These are phyloP conservation scores for Carnegiea gigantea DNA, from an alignment of 179 eudicot genomes.

Conservation along the genomic window DNA sequence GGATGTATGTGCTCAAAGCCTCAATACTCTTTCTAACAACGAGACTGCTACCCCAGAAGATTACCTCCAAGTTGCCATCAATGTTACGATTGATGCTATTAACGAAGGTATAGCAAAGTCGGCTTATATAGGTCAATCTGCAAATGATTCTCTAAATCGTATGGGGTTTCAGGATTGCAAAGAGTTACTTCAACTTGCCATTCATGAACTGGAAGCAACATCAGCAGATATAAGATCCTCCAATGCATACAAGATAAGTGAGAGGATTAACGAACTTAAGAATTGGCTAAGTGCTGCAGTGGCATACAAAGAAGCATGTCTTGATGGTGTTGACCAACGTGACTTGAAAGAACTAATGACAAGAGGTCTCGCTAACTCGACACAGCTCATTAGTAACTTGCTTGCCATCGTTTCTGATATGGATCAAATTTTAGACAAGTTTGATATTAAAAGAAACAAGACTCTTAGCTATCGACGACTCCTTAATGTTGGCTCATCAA, in stretches of 20 bases:
- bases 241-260: constrained; percentile 12
- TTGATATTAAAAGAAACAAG: constrained; percentile 19
- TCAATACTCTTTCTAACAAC: constrained; percentile 36
- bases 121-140: constrained; percentile 14
- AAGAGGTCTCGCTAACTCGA: constrained; percentile 32
- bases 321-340: constrained; percentile 41
- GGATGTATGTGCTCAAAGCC: constrained; percentile 43
- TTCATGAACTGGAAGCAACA: constrained; percentile 45
- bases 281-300: constrained; percentile 67
- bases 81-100: constrained; percentile 36
- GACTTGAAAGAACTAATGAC: constrained; percentile 37
- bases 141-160: constrained; percentile 23
- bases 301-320: constrained; percentile 53
- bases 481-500: constrained; percentile 8
- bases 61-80: constrained; percentile 36
- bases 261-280: constrained; percentile 37
- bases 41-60: constrained; percentile 47
- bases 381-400: constrained; percentile 50
- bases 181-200: constrained; percentile 43
- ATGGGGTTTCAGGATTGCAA: constrained; percentile 59
- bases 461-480: constrained; percentile 30
- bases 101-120: constrained; percentile 22
- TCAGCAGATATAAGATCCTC: constrained; percentile 21
- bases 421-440: constrained; percentile 26
- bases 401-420: constrained; percentile 45